Conservation (phyloP, 129 eudicot genomes). For the Saposhnikovia divaricata region DNA sequence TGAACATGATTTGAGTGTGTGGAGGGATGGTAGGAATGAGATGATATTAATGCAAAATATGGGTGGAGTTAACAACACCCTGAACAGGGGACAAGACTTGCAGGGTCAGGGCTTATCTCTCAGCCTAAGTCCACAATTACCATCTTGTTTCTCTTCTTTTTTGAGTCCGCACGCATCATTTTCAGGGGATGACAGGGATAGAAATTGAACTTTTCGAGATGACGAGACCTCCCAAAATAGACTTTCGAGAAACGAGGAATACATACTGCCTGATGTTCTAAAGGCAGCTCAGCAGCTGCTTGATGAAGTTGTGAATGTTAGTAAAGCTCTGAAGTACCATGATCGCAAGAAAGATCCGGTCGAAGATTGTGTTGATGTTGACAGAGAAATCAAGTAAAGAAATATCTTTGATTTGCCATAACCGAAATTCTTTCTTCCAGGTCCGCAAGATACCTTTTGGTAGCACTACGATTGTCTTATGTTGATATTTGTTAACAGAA, state of each 20-base stretch:
- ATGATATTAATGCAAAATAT: slow-evolving; percentile 38
- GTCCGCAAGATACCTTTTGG: slow-evolving; percentile 71
- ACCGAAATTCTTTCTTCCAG: slow-evolving; percentile 73
- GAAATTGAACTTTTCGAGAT: slow-evolving; percentile 11
- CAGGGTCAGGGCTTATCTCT: slow-evolving; percentile 62
- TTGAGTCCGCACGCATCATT: slow-evolving; percentile 19
- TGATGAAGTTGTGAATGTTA: slow-evolving; percentile 75
- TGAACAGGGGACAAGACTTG: slow-evolving; percentile 25
- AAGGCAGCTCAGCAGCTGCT: slow-evolving; percentile 76
- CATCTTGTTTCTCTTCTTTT: slow-evolving; percentile 29
- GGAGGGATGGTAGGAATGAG: slow-evolving; percentile 50
- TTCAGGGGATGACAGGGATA: slow-evolving; percentile 10
- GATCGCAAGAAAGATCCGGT: slow-evolving; percentile 33
- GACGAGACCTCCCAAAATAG: slow-evolving; percentile 13
- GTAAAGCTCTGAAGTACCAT: slow-evolving; percentile 43
- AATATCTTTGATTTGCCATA: slow-evolving; percentile 75
- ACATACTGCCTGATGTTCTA: slow-evolving; percentile 26
- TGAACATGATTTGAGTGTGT: slow-evolving; percentile 20
- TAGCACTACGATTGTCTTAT: slow-evolving; percentile 72
- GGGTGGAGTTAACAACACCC: slow-evolving; percentile 14
- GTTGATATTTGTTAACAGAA: too few species aligned
- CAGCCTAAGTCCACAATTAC: slow-evolving; percentile 50
- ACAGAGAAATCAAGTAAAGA: slow-evolving; percentile 48
- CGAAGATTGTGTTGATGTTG: slow-evolving; percentile 31
- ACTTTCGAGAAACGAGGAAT: slow-evolving; percentile 20